Conservation (phyloP, 1,284 basidiomycete species). For the Mycena sp. region DNA sequence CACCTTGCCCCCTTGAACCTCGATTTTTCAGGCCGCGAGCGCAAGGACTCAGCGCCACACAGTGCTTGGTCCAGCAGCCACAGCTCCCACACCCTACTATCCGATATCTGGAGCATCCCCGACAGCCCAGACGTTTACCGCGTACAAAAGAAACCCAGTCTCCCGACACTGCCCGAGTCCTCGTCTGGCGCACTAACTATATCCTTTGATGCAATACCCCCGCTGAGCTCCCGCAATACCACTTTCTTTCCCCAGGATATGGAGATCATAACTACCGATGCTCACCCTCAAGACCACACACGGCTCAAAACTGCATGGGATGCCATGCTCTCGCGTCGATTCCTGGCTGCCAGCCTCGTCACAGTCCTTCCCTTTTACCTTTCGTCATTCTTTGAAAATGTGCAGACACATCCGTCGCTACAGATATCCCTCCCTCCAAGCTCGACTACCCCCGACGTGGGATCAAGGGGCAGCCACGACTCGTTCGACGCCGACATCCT, state of each 20-base stretch:
- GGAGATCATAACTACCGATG: slow-evolving; percentile 17
- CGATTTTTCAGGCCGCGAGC: slow-evolving; percentile 27
- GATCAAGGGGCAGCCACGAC: slow-evolving; percentile 27
- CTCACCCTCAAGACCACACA: slow-evolving; percentile 69
- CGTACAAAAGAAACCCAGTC: slow-evolving; percentile 34
- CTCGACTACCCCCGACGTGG: slow-evolving; percentile 39
- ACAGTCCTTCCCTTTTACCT: slow-evolving; percentile 77
- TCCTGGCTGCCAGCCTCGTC: slow-evolving; percentile 63
- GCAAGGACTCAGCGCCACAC: slow-evolving; percentile 28
- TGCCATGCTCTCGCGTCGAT: slow-evolving; percentile 68
- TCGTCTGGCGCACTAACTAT: slow-evolving; percentile 27
- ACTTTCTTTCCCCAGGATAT: slow-evolving; percentile 23
- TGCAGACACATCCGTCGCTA: slow-evolving; percentile 60
- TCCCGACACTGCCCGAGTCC: slow-evolving; percentile 38
- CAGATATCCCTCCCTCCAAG: slow-evolving; percentile 67
- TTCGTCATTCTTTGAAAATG: slow-evolving; percentile 63
- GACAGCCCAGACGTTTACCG: slow-evolving; percentile 32
- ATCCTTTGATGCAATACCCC: slow-evolving; percentile 30
- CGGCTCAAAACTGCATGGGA: slow-evolving; percentile 72
- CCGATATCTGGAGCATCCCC: slow-evolving; percentile 33
- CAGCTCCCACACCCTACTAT: slow-evolving; percentile 35
- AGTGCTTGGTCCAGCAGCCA: slow-evolving; percentile 35
- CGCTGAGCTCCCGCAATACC: slow-evolving; percentile 25
- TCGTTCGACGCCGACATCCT: slow-evolving; percentile 34
- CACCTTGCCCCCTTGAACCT: slow-evolving; percentile 22